Evolutionary conservation across 169 alveolate genomes (phyloP).

Genomic region (Plasmodium vinckei): DNA sequence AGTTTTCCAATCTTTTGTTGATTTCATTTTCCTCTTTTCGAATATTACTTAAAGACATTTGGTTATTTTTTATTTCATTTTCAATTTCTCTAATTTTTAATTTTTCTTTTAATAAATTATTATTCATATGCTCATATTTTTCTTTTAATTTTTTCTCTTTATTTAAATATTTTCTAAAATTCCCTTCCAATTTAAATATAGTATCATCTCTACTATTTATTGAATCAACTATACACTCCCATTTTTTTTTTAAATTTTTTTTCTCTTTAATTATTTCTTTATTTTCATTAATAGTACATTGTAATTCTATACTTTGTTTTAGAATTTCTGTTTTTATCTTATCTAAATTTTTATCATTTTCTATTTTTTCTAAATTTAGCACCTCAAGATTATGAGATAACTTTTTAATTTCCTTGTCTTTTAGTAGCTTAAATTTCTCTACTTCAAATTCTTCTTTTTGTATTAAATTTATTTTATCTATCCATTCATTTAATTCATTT

Average conservation of each 20-base stretch:
- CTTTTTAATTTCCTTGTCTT: conserved; percentile 64
- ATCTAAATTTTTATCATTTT: conserved; percentile 36
- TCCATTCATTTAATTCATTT: conserved; percentile 47
- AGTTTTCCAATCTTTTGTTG: neutral
- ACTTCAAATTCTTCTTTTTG: conserved; percentile 73
- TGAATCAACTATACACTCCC: conserved; percentile 37
- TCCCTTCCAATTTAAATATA: conserved; percentile 41
- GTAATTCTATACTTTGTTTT: conserved; percentile 37
- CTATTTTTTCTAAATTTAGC: conserved; percentile 18
- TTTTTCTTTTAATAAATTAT: conserved; percentile 12
- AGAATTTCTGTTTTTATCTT: conserved; percentile 27
- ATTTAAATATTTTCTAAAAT: conserved; percentile 23
- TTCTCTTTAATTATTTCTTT: conserved; percentile 41
- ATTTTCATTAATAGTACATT: conserved; percentile 2
- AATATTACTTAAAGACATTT: conserved; percentile 18
- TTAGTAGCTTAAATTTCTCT: conserved; percentile 20
- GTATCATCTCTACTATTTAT: conserved; percentile 56
- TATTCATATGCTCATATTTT: conserved; percentile 12
- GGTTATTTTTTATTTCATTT: conserved; percentile 19
- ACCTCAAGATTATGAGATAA: conserved; percentile 30
- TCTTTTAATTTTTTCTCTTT: conserved; percentile 25
- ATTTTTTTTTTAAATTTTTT: conserved; percentile 32
- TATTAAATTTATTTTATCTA: conserved; percentile 2
- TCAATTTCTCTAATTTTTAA: conserved; percentile 11
- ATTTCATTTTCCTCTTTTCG: conserved; percentile 10